Conservation (phyloP, 2,329 filamentous ascomycete species). For the Phyllosticta ampelicida region DNA sequence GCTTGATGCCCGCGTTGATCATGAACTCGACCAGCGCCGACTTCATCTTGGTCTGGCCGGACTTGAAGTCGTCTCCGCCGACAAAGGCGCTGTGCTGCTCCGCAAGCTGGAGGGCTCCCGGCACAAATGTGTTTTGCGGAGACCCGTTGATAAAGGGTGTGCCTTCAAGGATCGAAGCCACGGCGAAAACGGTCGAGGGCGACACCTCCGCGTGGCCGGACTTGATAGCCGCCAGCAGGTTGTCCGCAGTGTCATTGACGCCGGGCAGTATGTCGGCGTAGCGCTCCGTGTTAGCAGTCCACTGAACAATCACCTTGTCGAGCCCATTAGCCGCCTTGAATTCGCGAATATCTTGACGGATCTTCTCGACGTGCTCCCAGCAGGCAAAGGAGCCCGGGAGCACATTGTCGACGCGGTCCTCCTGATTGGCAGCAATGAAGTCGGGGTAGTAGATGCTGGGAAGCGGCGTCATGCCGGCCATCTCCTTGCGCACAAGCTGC, state of each 20-base stretch:
- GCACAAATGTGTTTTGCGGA: constrained; percentile 97
- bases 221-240: constrained; percentile 80
- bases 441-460: constrained; percentile 98
- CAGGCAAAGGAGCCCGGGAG: constrained; percentile 74
- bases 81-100: constrained; percentile 83
- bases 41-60: constrained; percentile 99
- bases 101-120: constrained; percentile 79
- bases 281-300: constrained; percentile 98
- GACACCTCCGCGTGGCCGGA: constrained; percentile 81
- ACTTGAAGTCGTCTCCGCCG: constrained; percentile 98
- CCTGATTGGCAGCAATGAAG: constrained; percentile 98
- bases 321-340: constrained; percentile 80
- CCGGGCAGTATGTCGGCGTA: constrained; percentile 80
- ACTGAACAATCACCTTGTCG: constrained; percentile 94
- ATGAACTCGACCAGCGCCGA: constrained; percentile 96
- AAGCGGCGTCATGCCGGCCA: constrained; percentile 77
- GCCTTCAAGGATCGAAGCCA: constrained; percentile 83
- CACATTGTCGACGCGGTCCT: constrained; percentile 87
- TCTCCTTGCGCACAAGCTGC: constrained; percentile 80
- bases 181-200: constrained; percentile 90
- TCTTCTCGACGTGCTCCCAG: constrained; percentile 79
- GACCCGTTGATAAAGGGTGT: constrained; percentile 98
- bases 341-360: constrained; percentile 84
- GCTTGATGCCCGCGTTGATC: constrained; percentile 96
- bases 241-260: constrained; percentile 94